A percentile compares a stretch with the other conserved stretches of the same genome.
These are phyloP conservation scores for Baeospora myosura DNA, from an alignment of 1,284 basidiomycete species.

Conservation along the genomic window DNA sequence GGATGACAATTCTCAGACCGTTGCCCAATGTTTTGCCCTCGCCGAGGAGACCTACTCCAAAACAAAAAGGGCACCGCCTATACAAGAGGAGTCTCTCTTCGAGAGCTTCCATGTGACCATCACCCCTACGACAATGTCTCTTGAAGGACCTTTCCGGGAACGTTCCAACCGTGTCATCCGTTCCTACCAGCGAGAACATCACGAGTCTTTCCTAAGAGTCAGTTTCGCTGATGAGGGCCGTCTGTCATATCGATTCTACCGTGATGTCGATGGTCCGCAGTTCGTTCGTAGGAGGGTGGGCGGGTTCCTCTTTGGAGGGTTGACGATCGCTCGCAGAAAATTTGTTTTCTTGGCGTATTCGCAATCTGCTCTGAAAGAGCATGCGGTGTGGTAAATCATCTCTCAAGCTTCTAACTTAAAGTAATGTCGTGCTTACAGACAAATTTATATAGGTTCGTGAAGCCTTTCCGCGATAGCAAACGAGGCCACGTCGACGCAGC, in stretches of 20 bases:
- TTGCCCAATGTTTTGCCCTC: too few relatives aligned
- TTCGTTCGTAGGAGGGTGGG: slow-evolving; percentile 42
- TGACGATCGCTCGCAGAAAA: slow-evolving; percentile 40
- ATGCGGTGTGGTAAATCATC: slow-evolving; percentile 31
- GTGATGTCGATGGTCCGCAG: slow-evolving; percentile 38
- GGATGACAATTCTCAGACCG: too few relatives aligned
- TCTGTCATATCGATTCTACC: slow-evolving; percentile 41
- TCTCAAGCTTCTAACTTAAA: slow-evolving; percentile 38
- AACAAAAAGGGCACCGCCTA: too few relatives aligned
- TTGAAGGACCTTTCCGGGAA: slow-evolving; percentile 59
- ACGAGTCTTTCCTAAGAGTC: slow-evolving; percentile 57
- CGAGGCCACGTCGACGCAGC: slow-evolving; percentile 31
- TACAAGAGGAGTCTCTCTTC: too few relatives aligned
- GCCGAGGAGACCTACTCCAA: too few relatives aligned
- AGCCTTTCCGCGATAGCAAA: slow-evolving; percentile 32
- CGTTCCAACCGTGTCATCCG: slow-evolving; percentile 61
- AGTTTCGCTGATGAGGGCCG: slow-evolving; percentile 53
- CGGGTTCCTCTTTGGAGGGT: slow-evolving; percentile 32
- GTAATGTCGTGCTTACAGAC: slow-evolving; percentile 41
- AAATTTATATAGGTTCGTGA: slow-evolving; percentile 47
- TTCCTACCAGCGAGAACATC: slow-evolving; percentile 34
- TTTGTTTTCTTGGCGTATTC: slow-evolving; percentile 55
- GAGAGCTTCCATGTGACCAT: slow-evolving; percentile 47
- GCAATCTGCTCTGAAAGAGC: slow-evolving; percentile 46
- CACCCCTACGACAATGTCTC: slow-evolving; percentile 50